Base-by-base conservation (phyloP, 257 asterid species). In the Craterostigma plantagineum region DNA sequence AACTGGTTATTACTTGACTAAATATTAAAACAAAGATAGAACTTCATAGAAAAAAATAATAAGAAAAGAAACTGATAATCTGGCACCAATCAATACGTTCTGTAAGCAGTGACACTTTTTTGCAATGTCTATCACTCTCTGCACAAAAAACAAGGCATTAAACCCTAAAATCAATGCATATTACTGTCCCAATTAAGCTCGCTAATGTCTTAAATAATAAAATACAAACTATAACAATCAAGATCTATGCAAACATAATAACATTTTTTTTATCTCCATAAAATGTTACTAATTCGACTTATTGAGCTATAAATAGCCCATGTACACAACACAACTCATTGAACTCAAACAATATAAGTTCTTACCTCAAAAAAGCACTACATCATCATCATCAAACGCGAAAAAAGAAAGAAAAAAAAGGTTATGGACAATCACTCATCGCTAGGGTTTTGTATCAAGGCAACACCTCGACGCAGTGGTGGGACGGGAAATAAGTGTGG, bases 401-500 rank as follows among this genome's bases (percentile, higher is more conserved):
- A 9, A n/a, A 17, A 39, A 52, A n/a, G n/a, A n/a, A n/a, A n/a
- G n/a, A n/a, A 8, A 43, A 7, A 35, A 34, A 14, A 1, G 18
- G 11, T 0, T 23, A 75, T 83, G 92, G 95, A 83, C 4, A 83
- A 79, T 36, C 72, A 72, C 18, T 35, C 81, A n/a, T n/a, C n/a
- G n/a, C 11, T 67, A 42, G 67, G 77, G 56, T 68, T 63, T 50
- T 67, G 86, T 46, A 61, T 71, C 11, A 68, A 60, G n/a, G n/a
- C 70, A 27, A 42, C 52, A 10, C 61, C 69, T 12, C 54, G 69
- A 3, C 61, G 75, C 0, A 62, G 70, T 4, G 53, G 58, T 0
- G 59, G 57, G 8, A 68, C 76, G 16, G 96, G 85, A 40, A 68
- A 70, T 8, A 80, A 85, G 71, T 85, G 92, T 49, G 96, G 94